Base-by-base conservation (phyloP, 305 asterid species). In the Fraxinus paxiana region DNA sequence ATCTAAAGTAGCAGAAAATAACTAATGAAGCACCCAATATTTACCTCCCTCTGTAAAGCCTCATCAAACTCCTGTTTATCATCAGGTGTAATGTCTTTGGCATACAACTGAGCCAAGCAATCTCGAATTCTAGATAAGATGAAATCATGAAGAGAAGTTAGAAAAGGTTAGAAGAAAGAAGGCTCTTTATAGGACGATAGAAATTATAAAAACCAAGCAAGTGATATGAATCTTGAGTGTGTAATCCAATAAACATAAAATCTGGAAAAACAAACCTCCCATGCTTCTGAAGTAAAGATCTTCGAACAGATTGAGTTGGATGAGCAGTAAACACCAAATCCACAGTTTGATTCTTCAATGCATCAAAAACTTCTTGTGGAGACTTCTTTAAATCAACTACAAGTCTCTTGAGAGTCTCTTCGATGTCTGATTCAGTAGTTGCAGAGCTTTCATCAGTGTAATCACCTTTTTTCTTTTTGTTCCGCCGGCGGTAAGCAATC, bases 281-380 rank as follows among this genome's bases (percentile, higher is more conserved):
- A 15, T 88, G 91, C 86, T 88, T 88, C 26, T 88, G 91, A 76
- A 88, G 91, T 79, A 88, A 81, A 48, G 91, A 88, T 83, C 91
- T 85, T 18, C 91, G 85, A 41, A 87, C 88, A 65, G 91, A 85
- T 38, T 88, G 91, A 78, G 91, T 88, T 41, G 91, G 91, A 87
- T 88, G 91, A 37, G 91, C 90, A 6, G 91, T 88, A 0, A 88
- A 76, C 46, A 88, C 91, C 70, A 88, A 77, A 80, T 88, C 91
- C 41, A 88, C 88, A 5, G 91, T 88, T 80, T 88, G 91, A 77
- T 88, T 88, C 85, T 88, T 88, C 79, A 88, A 70, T 70, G 90
- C 90, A 78, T 88, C 91, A 46, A 88, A 88, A 75, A 88, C 79
- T 80, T 88, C 88, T 83, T 87, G 85, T 8, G 91, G 90, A n/a